Conservation (phyloP, 805 yeast genomes). For the Gaillardinia entomophila region DNA sequence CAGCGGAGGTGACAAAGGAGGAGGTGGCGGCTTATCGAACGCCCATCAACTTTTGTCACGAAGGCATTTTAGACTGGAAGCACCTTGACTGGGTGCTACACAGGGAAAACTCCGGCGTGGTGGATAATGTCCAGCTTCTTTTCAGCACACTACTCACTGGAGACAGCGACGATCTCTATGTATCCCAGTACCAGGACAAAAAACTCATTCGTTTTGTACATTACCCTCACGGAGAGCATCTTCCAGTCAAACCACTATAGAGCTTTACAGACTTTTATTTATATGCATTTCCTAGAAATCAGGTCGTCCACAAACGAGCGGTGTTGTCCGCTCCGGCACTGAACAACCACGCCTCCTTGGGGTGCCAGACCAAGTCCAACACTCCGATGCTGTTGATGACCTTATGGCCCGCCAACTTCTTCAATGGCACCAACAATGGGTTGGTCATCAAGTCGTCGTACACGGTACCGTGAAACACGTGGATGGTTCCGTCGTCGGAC, state of each 20-base stretch:
- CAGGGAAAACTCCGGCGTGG: constrained; percentile 34
- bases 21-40: constrained; percentile 20
- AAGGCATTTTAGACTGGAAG: constrained; percentile 42
- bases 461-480: constrained; percentile 94
- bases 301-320: constrained; percentile 96
- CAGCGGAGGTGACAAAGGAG: constrained; percentile 23
- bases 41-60: constrained; percentile 25
- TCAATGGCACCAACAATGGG: constrained; percentile 92
- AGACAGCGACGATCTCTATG: constrained; percentile 16
- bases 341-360: constrained; percentile 96
- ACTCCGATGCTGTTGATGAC: constrained; percentile 79
- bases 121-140: constrained; percentile 27
- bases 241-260: too few species aligned
- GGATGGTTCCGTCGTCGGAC: constrained; percentile 88
- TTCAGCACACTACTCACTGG: constrained; percentile 19
- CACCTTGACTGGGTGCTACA: constrained; percentile 28
- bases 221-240: constrained; percentile 4
- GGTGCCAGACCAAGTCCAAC: constrained; percentile 88
- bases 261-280: too few species aligned
- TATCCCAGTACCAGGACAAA: constrained; percentile 17
- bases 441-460: constrained; percentile 94
- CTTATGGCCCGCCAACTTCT: constrained; percentile 88
- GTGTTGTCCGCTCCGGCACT: constrained; percentile 96
- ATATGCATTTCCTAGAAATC: too few species aligned
- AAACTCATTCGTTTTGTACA: constrained; percentile 7